A percentile compares a stretch with the other conserved stretches of the same genome.
Evolutionary conservation across 306 rosid species (phyloP).

Genomic region (Corylus americana): DNA sequence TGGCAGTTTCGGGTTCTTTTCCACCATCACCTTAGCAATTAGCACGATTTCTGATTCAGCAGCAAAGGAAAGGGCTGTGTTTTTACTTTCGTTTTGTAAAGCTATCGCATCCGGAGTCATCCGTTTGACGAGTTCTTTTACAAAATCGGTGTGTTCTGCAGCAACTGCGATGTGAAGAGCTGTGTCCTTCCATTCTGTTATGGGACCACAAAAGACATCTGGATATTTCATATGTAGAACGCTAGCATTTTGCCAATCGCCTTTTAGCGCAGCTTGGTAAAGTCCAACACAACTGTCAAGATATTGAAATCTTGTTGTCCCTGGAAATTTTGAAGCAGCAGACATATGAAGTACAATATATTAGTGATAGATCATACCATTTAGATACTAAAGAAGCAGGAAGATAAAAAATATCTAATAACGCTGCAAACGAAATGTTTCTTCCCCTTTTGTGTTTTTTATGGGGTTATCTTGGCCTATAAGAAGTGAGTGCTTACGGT

Average conservation of each 20-base stretch:
- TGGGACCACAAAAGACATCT: neutral
- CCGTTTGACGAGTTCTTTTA: neutral
- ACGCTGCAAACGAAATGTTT: too few species aligned
- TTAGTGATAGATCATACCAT: too few species aligned
- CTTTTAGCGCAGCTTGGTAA: conserved; percentile 6
- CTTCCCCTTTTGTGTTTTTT: too few species aligned
- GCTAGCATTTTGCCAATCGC: conserved; percentile 6
- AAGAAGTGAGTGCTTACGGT: too few species aligned
- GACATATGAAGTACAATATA: too few species aligned
- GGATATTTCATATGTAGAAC: neutral
- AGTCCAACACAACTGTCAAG: neutral
- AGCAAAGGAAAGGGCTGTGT: neutral
- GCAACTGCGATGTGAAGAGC: conserved; percentile 29
- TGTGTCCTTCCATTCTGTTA: neutral
- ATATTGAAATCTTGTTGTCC: too few species aligned
- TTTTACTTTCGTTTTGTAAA: fast-evolving
- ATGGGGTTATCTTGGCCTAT: too few species aligned
- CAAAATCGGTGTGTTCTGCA: neutral
- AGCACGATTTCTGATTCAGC: neutral
- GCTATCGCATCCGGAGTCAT: neutral
- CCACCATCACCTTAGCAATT: neutral
- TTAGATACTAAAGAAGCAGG: too few species aligned
- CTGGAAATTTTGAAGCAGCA: too few species aligned
- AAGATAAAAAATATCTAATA: too few species aligned
- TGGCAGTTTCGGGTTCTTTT: neutral